Evolutionary conservation across 306 rosid species (phyloP), one percentile per base, ranked within the genome.

Genomic region (Lagenaria siceraria): DNA sequence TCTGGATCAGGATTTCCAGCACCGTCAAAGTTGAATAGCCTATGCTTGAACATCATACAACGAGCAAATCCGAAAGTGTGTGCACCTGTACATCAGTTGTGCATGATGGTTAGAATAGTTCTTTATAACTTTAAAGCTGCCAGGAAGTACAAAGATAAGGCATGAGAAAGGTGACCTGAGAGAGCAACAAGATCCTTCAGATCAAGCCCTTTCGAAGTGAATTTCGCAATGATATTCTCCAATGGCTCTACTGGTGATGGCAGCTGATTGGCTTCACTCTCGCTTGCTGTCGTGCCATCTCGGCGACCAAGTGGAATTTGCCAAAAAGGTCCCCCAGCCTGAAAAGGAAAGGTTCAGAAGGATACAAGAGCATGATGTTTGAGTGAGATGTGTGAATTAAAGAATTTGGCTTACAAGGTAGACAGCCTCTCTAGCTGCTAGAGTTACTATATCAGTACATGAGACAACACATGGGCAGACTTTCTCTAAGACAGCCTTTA

Each of bases 41-140:
- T 88, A 27, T 83, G 29, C 90, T 92, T 95, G 96, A 95, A 92
- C 19, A 93, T 83, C 54, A 87, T 87, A 80, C 99, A 95, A 53
- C 87, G 97, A 38, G 99, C 96, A 77, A 95, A 90, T 1, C 97
- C 97, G 60, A 92, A 83, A 1, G 96, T 92, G 83, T 95, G 96
- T 1, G 92, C 96, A 40, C 97, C 97, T 91, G 66, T 21, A 66
- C 19, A 5, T 38, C 18, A 19, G 25, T 35, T 35, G 70, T 15
- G 69, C 46, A 64, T 3, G 49, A 64, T 40, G 27, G 18, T 66
- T 66, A 66, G 8, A n/a, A n/a, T 38, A 62, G 42, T 4, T 33
- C n/a, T 33, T 4, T 17, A 1, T 63, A 36, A 27, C n/a, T n/a
- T 4, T 66, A 31, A 14, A 42, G 24, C 31, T 40, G 2, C 7